phyloP scores from a whole-genome alignment of 176 grass and related monocot species.

The Ananas comosus region DNA sequence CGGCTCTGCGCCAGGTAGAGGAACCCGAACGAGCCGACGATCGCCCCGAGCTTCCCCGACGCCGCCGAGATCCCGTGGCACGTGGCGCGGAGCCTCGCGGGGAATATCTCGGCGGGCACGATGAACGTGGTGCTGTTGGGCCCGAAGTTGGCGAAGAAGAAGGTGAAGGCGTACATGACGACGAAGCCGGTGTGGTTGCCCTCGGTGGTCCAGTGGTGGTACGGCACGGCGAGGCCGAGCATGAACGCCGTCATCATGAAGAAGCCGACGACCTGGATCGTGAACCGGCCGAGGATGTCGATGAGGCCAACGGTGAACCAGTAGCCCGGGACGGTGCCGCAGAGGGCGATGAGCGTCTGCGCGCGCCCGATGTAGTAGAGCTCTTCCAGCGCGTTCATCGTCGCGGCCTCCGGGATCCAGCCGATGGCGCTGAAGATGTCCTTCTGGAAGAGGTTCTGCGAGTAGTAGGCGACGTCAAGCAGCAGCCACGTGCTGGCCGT shows the following conservation, averaged over 20 bases:
- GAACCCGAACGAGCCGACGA: conserved; percentile 25
- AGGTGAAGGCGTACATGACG: conserved; percentile 25
- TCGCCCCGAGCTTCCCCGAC: conserved; percentile 27
- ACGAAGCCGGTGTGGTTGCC: conserved; percentile 28
- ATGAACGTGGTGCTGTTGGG: conserved; percentile 45
- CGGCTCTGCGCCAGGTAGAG: conserved; percentile 31
- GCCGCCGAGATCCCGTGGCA: conserved; percentile 40
- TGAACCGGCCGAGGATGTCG: conserved; percentile 29
- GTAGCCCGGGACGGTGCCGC: conserved; percentile 34
- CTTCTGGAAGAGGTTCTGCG: conserved; percentile 38
- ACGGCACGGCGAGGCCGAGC: conserved; percentile 21
- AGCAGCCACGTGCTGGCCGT: conserved; percentile 30
- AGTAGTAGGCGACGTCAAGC: conserved; percentile 37
- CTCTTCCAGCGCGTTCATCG: conserved; percentile 40
- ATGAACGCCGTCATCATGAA: conserved; percentile 41
- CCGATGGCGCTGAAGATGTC: conserved; percentile 37
- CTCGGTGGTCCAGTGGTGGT: conserved; percentile 22
- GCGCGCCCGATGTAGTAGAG: conserved; percentile 34
- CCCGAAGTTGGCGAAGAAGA: conserved; percentile 31
- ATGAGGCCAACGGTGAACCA: conserved; percentile 40
- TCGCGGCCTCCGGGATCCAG: conserved; percentile 21
- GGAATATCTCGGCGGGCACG: conserved; percentile 41
- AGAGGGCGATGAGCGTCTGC: conserved; percentile 38
- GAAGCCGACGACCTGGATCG: conserved; percentile 31
- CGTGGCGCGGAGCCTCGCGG: conserved; percentile 20